phyloP scores from a whole-genome alignment of 1,284 basidiomycete genomes.

The Trichosporon sp. region DNA sequence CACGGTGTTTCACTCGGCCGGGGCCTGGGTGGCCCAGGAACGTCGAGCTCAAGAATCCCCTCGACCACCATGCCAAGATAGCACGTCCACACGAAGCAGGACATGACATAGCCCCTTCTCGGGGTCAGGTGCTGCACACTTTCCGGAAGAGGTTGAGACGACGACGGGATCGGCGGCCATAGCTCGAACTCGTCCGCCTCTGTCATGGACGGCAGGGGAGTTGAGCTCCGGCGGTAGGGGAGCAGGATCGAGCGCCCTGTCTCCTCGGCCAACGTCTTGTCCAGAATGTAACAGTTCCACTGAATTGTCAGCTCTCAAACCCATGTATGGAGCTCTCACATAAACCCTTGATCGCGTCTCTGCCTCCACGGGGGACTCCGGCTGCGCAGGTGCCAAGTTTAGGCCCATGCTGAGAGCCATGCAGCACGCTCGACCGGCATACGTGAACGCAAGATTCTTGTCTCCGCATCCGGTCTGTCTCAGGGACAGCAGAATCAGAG shows the following conservation, averaged over 20 bases:
- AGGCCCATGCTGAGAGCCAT: constrained; percentile 58
- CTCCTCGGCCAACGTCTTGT: constrained; percentile 57
- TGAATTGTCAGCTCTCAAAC: not conserved
- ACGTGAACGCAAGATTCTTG: constrained; percentile 55
- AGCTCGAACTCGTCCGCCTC: constrained; percentile 57
- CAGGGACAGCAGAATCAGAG: constrained; percentile 55
- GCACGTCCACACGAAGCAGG: constrained; percentile 51
- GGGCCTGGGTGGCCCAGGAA: constrained; percentile 31
- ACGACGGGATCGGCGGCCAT: constrained; percentile 50
- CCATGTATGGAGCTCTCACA: not conserved
- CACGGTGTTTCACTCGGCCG: not conserved
- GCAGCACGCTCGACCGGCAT: constrained; percentile 53
- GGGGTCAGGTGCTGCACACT: constrained; percentile 39
- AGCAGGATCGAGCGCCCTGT: constrained; percentile 57
- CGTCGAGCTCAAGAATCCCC: constrained; percentile 48
- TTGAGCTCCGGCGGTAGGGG: constrained; percentile 52
- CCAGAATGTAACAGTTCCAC: constrained; percentile 58
- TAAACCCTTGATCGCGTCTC: constrained; percentile 50
- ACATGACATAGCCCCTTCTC: constrained; percentile 43
- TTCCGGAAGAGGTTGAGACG: constrained; percentile 32
- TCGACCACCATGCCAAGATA: constrained; percentile 51
- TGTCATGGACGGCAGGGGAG: constrained; percentile 53
- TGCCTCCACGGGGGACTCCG: constrained; percentile 42
- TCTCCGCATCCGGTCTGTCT: constrained; percentile 58
- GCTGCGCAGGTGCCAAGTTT: constrained; percentile 44